Conservation (phyloP, 768 basidiomycete genomes). For the Mycena albidolilacea region DNA sequence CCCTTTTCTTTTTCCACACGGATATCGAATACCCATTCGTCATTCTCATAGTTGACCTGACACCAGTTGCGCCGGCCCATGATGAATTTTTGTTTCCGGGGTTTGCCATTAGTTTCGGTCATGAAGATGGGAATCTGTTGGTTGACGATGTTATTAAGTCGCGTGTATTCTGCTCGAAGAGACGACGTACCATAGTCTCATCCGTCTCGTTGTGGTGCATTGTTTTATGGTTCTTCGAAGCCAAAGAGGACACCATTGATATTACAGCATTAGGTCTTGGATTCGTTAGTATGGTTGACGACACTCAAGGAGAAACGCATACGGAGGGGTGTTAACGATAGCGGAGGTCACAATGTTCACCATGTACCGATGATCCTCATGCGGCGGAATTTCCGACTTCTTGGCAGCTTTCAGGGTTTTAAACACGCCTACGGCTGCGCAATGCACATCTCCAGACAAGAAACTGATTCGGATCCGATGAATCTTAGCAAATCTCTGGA, state of each 20-base stretch:
- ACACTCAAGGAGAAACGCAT: constrained; percentile 47
- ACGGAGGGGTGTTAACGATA: constrained; percentile 96
- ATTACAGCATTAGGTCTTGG: constrained; percentile 80
- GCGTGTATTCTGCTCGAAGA: background rate
- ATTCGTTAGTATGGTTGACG: background rate
- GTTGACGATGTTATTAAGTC: background rate
- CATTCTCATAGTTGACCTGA: constrained; percentile 68
- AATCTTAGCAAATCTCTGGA: constrained; percentile 78
- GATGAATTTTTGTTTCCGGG: constrained; percentile 84
- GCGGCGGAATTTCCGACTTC: constrained; percentile 63
- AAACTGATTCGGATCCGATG: constrained; percentile 85
- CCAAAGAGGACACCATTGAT: constrained; percentile 83
- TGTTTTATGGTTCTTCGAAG: constrained; percentile 88
- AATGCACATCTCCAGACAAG: constrained; percentile 94
- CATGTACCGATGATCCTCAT: constrained; percentile 89
- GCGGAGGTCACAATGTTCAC: constrained; percentile 90
- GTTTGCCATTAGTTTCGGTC: constrained; percentile 80
- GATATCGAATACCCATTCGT: constrained; percentile 85
- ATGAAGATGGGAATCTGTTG: constrained; percentile 81
- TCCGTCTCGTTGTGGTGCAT: constrained; percentile 88
- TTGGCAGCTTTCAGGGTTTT: constrained; percentile 75
- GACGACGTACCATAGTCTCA: constrained; percentile 79
- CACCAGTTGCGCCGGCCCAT: constrained; percentile 95
- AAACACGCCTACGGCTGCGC: constrained; percentile 85
- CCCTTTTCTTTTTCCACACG: constrained; percentile 91